These are phyloP conservation scores for Russula virescens DNA, from an alignment of 768 basidiomycete species.

Conservation along the genomic window DNA sequence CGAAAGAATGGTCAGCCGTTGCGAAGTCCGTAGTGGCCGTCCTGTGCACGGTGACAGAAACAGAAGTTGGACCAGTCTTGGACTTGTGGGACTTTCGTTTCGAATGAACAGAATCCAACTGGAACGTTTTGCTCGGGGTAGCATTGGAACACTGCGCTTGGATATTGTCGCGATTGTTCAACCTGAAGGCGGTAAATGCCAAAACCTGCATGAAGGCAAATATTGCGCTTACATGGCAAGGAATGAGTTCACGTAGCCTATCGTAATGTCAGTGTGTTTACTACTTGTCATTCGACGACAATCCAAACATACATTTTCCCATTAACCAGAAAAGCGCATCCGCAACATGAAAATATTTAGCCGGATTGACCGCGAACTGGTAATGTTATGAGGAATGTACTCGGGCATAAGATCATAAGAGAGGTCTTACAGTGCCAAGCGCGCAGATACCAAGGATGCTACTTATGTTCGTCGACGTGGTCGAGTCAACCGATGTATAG, in stretches of 20 bases:
- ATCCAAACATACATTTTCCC: slow-evolving; percentile 40
- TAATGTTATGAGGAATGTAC: background rate
- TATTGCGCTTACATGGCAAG: slow-evolving; percentile 40
- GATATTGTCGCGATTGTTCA: slow-evolving; percentile 9
- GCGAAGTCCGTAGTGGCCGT: background rate
- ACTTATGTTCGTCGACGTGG: background rate
- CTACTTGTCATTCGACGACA: background rate
- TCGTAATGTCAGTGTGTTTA: slow-evolving; percentile 1
- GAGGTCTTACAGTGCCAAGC: slow-evolving; percentile 18
- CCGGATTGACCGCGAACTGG: slow-evolving; percentile 30
- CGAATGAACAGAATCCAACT: background rate
- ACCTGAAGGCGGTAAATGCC: background rate
- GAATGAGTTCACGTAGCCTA: slow-evolving; percentile 48
- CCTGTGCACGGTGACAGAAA: background rate
- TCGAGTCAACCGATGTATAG: background rate
- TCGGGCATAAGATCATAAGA: background rate
- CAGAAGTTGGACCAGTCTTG: background rate
- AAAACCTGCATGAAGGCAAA: background rate
- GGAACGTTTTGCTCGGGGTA: background rate
- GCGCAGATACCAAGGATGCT: slow-evolving; percentile 23
- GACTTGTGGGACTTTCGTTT: background rate
- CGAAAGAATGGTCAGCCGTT: background rate
- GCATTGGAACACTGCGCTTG: background rate
- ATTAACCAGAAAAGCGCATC: slow-evolving; percentile 47
- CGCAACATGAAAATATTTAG: slow-evolving; percentile 42